Evolutionary conservation across 345 rosid genomes (phyloP), one percentile per base, ranked within the genome.

Genomic region (Salix viminalis): DNA sequence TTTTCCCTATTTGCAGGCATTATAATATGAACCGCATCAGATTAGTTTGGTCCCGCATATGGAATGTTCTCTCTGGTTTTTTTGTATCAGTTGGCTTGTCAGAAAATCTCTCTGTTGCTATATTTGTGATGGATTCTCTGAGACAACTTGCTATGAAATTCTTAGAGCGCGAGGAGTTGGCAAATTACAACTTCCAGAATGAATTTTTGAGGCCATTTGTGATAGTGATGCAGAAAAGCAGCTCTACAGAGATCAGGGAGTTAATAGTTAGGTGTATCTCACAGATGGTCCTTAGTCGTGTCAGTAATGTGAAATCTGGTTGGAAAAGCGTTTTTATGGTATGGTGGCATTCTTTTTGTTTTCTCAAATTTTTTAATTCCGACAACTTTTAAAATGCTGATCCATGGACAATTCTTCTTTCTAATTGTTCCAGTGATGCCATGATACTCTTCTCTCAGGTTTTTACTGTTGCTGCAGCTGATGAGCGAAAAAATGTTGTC

Each of bases 241-340:
- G 79, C 78, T 92, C 95, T 66, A 75, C 87, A n/a, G 98, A 94
- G 82, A 92, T 92, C 74, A 90, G 89, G 81, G 98, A 94, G 83
- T 79, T 94, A 84, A 91, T 92, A 64, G 90, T 94, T 85, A 91
- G 98, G 80, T 92, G 96, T 82, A 87, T 92, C 79, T 95, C 97
- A 64, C 99, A 93, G 87, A 95, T 95, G 99, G 99, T 95, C 75
- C 95, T 95, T 75, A 89, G 90, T 85, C 97, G 96, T 41, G 99
- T 93, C 74, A 85, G 79, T 73, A 89, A 93, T 80, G 99, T 93
- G 80, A 95, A 95, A 84, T 95, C 99, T 84, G 99, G 99, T 30
- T 95, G 97, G 99, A 95, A 90, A 87, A 95, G 97, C 83, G 97
- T 95, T 82, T 95, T 95, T 83, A 81, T 85, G 97, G 99, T 95